Conservation (phyloP, 257 asterid species). For the Nicotiana tabacum region DNA sequence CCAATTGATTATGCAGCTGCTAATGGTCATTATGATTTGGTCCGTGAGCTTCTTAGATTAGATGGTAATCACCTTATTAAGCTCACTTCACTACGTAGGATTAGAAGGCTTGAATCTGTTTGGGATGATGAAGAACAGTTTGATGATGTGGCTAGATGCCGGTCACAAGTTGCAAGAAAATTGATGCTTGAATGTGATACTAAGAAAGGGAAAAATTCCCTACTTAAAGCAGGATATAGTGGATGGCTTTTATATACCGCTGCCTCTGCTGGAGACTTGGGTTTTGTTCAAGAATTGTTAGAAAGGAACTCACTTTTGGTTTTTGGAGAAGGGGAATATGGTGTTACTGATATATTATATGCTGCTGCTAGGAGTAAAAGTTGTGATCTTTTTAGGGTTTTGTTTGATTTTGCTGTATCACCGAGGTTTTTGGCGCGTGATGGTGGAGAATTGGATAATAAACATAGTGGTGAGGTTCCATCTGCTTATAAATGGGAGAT, state of each 20-base stretch:
- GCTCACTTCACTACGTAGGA: slow-evolving; percentile 76
- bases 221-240: slow-evolving; percentile 73
- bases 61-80: slow-evolving; percentile 87
- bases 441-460: slow-evolving; percentile 40
- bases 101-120: slow-evolving; percentile 92
- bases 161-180: slow-evolving; percentile 63
- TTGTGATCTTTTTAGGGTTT: slow-evolving; percentile 49
- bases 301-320: slow-evolving; percentile 75
- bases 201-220: slow-evolving; percentile 57
- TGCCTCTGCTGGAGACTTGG: slow-evolving; percentile 85
- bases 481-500: slow-evolving; percentile 76
- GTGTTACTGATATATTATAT: slow-evolving; percentile 77
- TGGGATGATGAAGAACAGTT: slow-evolving; percentile 97
- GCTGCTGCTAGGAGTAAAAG: slow-evolving; percentile 86
- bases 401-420: slow-evolving; percentile 57
- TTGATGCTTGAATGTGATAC: slow-evolving; percentile 57
- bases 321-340: slow-evolving; percentile 90
- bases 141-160: slow-evolving; percentile 65
- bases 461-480: slow-evolving; percentile 51
- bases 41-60: slow-evolving; percentile 81
- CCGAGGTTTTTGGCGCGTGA: slow-evolving; percentile 47
- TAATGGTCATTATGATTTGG: slow-evolving; percentile 86
- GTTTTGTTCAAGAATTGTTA: slow-evolving; percentile 60
- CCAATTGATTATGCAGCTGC: slow-evolving; percentile 98
- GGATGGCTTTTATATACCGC: slow-evolving; percentile 97